Base-by-base conservation (phyloP, 306 rosid genomes). In the Trichosanthes cucumerina region DNA sequence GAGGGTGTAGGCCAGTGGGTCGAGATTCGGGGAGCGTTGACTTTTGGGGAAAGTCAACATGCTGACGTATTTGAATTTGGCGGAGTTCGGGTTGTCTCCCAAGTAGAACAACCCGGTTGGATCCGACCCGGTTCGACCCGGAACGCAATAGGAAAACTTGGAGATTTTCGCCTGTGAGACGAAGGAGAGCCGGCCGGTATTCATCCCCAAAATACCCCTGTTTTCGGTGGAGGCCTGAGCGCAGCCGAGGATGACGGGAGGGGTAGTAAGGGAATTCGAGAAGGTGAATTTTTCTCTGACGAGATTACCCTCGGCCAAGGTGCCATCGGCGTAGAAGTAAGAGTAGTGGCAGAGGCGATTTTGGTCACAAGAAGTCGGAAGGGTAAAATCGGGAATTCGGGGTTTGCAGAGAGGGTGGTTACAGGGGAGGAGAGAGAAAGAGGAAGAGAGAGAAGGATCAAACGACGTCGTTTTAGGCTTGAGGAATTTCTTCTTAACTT, bases 121-220 rank as follows among this genome's bases (percentile, higher is more conserved):
- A 0, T 12, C 0, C 0, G 16, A 28, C 18, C 87, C 89, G 75
- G 86, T 54, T 83, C 44, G 72, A 38, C 75, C 0, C 1, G 98
- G 98, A 0, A 92, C 90, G 18, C 98, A 95, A 77, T 95, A 95
- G 0, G 97, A 92, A 81, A 95, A 95, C 57, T 91, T 92, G 0
- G 89, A 86, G 4, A 95, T 68, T 79, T 83, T 86, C 0, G 96
- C 89, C 28, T 95, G 97, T 74, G 96, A 92, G 36, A 90, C 80
- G 14, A 92, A 92, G 0, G 97, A 91, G 1, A 92, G 76, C 0
- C 97, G 89, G 0, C 98, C 97, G 0, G 68, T 79, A 0, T 95
- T 95, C 96, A 95, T 95, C 43, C 98, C 98, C 89, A 95, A 86
- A 83, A 95, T 95, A n/a, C 98, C 98, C 89, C 78, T 71, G 80